Evolutionary conservation across 2,329 filamentous ascomycete species (phyloP).

Genomic region (Colletotrichum echinochloae): DNA sequence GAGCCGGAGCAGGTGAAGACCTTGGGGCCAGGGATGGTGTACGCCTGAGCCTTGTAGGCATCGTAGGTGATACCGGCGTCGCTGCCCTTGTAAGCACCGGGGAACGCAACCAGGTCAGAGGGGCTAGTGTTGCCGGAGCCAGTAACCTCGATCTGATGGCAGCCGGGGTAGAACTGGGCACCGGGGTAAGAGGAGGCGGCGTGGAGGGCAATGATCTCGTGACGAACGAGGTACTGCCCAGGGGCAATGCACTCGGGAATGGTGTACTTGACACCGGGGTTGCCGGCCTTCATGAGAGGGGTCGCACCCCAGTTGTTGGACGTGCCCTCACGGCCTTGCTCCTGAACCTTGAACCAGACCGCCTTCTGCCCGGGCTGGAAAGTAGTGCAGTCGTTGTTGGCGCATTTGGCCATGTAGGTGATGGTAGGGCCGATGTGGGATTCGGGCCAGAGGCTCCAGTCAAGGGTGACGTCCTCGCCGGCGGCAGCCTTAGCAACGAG

Average conservation of each 20-base stretch:
- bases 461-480: conserved; percentile 64
- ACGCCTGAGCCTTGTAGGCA: conserved; percentile 58
- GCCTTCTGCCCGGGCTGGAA: conserved; percentile 59
- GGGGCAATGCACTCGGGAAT: conserved; percentile 61
- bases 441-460: conserved; percentile 66
- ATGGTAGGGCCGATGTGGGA: conserved; percentile 66
- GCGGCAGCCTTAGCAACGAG: conserved; percentile 66
- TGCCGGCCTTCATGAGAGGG: conserved; percentile 59
- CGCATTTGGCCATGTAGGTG: conserved; percentile 72
- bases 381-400: conserved; percentile 62
- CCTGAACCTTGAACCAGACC: conserved; percentile 68
- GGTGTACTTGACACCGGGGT: conserved; percentile 57
- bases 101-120: conserved; percentile 57
- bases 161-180: conserved; percentile 66
- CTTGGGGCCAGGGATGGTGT: conserved; percentile 61
- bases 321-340: conserved; percentile 62
- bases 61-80: conserved; percentile 63
- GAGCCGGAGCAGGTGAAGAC: conserved; percentile 56
- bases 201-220: conserved; percentile 65
- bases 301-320: conserved; percentile 60
- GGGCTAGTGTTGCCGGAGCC: conserved; percentile 56
- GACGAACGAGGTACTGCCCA: conserved; percentile 65
- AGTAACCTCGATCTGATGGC: conserved; percentile 63
- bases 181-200: conserved; percentile 58
- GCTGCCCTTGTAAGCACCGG: conserved; percentile 59